Evolutionary conservation across 768 basidiomycete species (phyloP).

Genomic region (Amylocystis lapponica): DNA sequence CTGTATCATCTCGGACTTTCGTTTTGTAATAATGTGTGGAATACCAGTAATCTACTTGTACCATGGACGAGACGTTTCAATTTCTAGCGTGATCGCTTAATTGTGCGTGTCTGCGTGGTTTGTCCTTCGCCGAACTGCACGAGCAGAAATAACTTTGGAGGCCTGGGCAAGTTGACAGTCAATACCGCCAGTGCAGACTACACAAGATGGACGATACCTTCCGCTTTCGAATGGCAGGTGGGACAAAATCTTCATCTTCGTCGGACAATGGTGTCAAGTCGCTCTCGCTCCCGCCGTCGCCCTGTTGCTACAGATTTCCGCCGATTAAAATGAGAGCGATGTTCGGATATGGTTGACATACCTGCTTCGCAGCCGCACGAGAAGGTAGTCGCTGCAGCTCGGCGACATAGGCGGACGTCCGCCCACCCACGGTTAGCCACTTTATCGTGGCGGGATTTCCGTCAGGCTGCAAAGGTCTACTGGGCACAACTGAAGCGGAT

Average conservation of each 20-base stretch:
- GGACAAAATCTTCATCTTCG: constrained; percentile 11
- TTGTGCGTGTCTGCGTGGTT: neutral
- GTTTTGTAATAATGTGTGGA: too few relatives aligned
- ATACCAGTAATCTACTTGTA: too few relatives aligned
- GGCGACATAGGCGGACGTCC: constrained; percentile 67
- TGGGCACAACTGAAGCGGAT: neutral
- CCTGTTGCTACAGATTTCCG: neutral
- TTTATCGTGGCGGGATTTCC: constrained; percentile 67
- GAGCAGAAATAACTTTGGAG: neutral
- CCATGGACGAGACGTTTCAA: too few relatives aligned
- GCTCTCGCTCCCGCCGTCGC: constrained; percentile 13
- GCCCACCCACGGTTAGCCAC: constrained; percentile 71
- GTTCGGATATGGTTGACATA: too few relatives aligned
- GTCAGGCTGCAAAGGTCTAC: constrained; percentile 42
- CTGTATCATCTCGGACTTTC: too few relatives aligned
- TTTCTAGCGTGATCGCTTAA: too few relatives aligned
- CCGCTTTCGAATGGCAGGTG: constrained; percentile 12
- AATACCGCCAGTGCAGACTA: too few relatives aligned
- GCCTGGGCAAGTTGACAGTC: neutral
- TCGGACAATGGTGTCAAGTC: constrained; percentile 20
- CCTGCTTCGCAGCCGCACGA: neutral
- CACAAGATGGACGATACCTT: constrained; percentile 7
- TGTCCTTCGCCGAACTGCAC: neutral
- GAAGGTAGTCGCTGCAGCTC: constrained; percentile 45
- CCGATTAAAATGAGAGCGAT: too few relatives aligned